phyloP scores from a whole-genome alignment of 345 rosid species.

The Eucalyptus decipiens region DNA sequence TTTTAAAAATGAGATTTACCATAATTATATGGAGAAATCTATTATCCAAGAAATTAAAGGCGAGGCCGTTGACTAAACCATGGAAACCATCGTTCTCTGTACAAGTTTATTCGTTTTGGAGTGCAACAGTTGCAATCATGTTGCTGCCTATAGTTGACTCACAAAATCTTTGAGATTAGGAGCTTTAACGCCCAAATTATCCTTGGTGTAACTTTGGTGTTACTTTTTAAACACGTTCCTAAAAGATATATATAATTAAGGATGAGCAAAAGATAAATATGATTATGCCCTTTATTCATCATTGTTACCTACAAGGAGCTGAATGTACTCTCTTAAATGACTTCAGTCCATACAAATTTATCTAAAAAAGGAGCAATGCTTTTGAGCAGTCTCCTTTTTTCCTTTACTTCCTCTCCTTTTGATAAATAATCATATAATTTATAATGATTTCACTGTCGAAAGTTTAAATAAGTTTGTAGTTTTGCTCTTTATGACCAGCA shows the following conservation, averaged over 20 bases:
- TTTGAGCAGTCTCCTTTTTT: not conserved
- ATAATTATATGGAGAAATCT: not conserved
- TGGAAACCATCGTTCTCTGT: conserved; percentile 1
- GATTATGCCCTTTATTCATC: conserved; percentile 1
- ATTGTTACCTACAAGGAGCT: conserved; percentile 3
- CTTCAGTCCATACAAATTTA: conserved; percentile 25
- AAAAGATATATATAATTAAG: not conserved
- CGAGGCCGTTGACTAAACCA: not conserved
- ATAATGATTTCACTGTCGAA: not conserved
- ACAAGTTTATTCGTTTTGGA: not conserved
- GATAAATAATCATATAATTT: not conserved
- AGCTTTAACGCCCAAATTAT: not conserved
- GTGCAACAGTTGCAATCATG: not conserved
- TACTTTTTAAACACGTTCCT: not conserved
- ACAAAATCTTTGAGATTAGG: not conserved
- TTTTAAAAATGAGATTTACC: not conserved
- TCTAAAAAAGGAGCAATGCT: not conserved
- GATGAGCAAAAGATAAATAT: not conserved
- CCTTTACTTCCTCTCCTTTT: not conserved
- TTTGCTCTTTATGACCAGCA: conserved; percentile 7
- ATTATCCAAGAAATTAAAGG: not conserved
- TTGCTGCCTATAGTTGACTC: not conserved
- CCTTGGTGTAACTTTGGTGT: not conserved
- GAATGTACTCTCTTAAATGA: conserved; percentile 6
- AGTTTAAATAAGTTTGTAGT: not conserved